These are phyloP conservation scores for Globisporangium spinosum DNA, from an alignment of 352 stramenopile genomes.

Conservation along the genomic window DNA sequence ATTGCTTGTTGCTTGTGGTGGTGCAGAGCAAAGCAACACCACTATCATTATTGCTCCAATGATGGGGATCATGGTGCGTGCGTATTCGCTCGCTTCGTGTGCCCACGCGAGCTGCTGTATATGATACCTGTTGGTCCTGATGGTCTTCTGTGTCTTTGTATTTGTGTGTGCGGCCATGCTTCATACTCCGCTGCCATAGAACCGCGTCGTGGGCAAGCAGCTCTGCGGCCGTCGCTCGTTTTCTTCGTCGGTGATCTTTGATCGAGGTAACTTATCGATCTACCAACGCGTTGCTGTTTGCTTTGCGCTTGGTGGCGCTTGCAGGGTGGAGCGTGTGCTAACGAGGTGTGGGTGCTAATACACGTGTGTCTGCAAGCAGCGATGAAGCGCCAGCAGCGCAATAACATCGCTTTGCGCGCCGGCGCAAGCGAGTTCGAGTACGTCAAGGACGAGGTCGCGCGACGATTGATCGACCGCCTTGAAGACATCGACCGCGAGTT, in stretches of 20 bases:
- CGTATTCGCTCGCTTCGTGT: neutral
- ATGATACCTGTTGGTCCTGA: neutral
- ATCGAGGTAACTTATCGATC: conserved; percentile 33
- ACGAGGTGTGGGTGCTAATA: neutral
- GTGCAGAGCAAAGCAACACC: neutral
- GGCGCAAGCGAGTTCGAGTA: conserved; percentile 82
- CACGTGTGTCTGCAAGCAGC: conserved; percentile 25
- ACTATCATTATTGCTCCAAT: neutral
- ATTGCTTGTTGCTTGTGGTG: neutral
- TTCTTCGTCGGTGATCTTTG: conserved; percentile 55
- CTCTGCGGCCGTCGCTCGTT: conserved; percentile 30
- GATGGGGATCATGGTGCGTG: conserved; percentile 19
- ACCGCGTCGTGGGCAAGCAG: conserved; percentile 25
- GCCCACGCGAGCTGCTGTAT: neutral
- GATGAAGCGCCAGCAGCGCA: conserved; percentile 77
- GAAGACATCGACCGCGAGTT: conserved; percentile 86
- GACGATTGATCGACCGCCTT: conserved; percentile 76
- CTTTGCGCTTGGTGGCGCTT: neutral
- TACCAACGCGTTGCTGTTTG: neutral
- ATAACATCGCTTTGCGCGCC: conserved; percentile 58
- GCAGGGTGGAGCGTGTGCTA: neutral
- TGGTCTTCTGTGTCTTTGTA: neutral
- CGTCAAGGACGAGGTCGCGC: conserved; percentile 81
- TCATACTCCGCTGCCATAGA: conserved; percentile 21
- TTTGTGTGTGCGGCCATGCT: conserved; percentile 1